Percentiles rank a stretch among this genome's conserved stretches.
Evolutionary conservation across 1,139 yeast genomes (phyloP).

Genomic region (Yamadazyma aaseri): DNA sequence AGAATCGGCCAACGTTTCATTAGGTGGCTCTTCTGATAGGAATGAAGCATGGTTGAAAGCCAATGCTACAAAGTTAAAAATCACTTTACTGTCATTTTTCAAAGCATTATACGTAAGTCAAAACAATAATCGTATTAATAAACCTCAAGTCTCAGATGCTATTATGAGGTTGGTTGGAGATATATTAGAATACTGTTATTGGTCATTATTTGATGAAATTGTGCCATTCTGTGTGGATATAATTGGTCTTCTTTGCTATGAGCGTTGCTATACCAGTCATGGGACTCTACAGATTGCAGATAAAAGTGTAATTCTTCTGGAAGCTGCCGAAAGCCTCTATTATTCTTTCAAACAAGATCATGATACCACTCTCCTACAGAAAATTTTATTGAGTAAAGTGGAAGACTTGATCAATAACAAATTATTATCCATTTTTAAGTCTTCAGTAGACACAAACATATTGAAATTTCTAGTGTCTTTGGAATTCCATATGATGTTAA

Average conservation of each 20-base stretch:
- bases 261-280: conserved; percentile 14
- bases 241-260: conserved; percentile 18
- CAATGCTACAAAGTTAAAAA: conserved; percentile 58
- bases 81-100: conserved; percentile 39
- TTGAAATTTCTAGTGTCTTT: conserved; percentile 26
- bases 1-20: conserved; percentile 11
- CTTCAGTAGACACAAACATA: conserved; percentile 37
- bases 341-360: conserved; percentile 1
- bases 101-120: conserved; percentile 21
- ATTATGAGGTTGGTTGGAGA: conserved; percentile 24
- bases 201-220: conserved; percentile 33
- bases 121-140: conserved; percentile 22
- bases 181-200: conserved; percentile 28
- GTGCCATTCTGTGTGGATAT: conserved; percentile 33
- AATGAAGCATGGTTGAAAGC: conserved; percentile 59
- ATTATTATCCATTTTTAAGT: conserved; percentile 22
- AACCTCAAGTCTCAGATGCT: conserved; percentile 21
- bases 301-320: conserved; percentile 10
- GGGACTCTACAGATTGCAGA: conserved; percentile 15
- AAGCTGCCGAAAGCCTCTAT: conserved; percentile 4
- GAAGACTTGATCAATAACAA: conserved; percentile 26
- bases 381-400: conserved; percentile 20
- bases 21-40: conserved; percentile 22
- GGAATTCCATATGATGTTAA: conserved; percentile 28
- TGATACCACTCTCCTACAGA: conserved; percentile 6